A percentile compares a stretch with the other conserved stretches of the same genome.
These are phyloP conservation scores for Exsudoporus frostii DNA, from an alignment of 768 basidiomycete species.

Conservation along the genomic window DNA sequence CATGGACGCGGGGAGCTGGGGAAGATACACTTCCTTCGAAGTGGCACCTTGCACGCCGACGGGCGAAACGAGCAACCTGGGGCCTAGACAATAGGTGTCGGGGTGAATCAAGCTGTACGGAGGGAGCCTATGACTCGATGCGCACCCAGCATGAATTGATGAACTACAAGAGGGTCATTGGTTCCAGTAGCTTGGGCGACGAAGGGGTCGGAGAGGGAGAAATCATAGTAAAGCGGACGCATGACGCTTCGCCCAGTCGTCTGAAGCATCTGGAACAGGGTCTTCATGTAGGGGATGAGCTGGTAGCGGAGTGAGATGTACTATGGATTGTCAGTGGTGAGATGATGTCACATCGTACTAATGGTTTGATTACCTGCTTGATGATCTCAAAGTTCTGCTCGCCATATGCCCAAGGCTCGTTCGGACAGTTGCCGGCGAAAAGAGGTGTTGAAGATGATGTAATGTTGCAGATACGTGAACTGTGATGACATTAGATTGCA, in stretches of 20 bases:
- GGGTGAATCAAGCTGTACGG: neutral
- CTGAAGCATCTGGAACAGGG: conserved; percentile 26
- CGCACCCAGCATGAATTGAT: conserved; percentile 35
- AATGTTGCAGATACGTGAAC: conserved; percentile 1
- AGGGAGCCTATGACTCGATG: neutral
- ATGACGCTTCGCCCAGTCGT: conserved; percentile 31
- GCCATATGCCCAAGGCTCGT: conserved; percentile 36
- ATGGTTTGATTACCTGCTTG: conserved; percentile 25
- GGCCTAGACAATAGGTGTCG: conserved; percentile 17
- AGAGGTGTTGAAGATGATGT: neutral
- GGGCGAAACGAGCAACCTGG: conserved; percentile 32
- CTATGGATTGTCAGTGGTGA: conserved; percentile 12
- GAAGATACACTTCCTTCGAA: conserved; percentile 12
- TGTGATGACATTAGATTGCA: neutral
- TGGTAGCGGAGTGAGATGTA: conserved; percentile 39
- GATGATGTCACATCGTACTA: neutral
- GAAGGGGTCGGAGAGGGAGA: conserved; percentile 29
- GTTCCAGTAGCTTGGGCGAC: conserved; percentile 19
- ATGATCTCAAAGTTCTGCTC: conserved; percentile 30
- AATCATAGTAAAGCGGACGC: conserved; percentile 35
- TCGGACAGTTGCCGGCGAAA: neutral
- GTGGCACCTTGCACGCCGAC: conserved; percentile 31
- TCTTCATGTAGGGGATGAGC: conserved; percentile 26
- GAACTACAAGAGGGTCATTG: conserved; percentile 29
- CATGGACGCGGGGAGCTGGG: neutral